Evolutionary conservation across 1,284 basidiomycete genomes (phyloP), one percentile per base, ranked within the genome.

Genomic region (Sporisorium reilianum): DNA sequence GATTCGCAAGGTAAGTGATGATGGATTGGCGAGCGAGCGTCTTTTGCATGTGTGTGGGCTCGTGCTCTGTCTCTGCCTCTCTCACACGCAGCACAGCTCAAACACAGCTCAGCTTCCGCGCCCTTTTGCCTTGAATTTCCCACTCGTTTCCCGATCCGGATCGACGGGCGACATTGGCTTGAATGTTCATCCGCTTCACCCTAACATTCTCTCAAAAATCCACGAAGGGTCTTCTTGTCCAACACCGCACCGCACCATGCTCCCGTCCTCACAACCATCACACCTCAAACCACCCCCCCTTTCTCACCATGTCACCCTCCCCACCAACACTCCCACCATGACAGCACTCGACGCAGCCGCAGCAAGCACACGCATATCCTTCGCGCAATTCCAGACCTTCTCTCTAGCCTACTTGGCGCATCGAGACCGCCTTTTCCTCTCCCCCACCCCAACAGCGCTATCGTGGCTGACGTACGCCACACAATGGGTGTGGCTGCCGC

Each of bases 391-490:
- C 23, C 23, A 18, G 18, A 9, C 23, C 11, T 30, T n/a, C 34
- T 55, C 36, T 20, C 30, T 22, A 16, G 11, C 26, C 40, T 69
- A 69, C 22, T 22, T 69, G 23, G 2, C 44, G 1, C 49, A 5
- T 1, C 60, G 66, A 41, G 56, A 68, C 22, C 42, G 25, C 2
- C 10, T 5, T 16, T 14, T 3, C 16, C n/a, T 16, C 12, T 23
- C 40, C 1, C 1, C 22, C 9, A 1, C 32, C 0, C 5, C 18
- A 8, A 14, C 34, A 9, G n/a, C 28, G 1, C 20, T 69, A 1
- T 69, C 66, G 3, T 69, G 67, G 67, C 20, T 52, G 2, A 56
- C 61, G 9, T 73, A 73, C 25, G 45, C 70, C 0, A 11, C 18
- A 0, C 57, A 38, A 0, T 73, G 70, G 70, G 2, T 5, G 14